Evolutionary conservation across 2,329 filamentous ascomycete species (phyloP).

Genomic region (Fusarium sp.): DNA sequence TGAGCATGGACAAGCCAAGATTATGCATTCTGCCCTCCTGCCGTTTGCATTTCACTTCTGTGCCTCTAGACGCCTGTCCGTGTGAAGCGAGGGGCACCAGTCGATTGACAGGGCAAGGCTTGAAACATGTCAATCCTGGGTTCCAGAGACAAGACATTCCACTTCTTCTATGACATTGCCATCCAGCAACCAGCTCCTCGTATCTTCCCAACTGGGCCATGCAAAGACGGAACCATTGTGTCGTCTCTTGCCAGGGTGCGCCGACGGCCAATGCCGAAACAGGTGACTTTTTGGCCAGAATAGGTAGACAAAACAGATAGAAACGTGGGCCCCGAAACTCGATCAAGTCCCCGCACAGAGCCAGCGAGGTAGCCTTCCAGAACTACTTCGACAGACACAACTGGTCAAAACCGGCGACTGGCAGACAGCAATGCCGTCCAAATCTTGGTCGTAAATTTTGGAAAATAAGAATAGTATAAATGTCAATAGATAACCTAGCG

Average conservation of each 20-base stretch:
- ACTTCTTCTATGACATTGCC: neutral
- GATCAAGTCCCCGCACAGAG: neutral
- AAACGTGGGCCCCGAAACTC: neutral
- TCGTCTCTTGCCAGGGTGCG: neutral
- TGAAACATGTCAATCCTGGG: constrained; percentile 6
- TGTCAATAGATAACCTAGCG: constrained; percentile 56
- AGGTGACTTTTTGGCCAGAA: neutral
- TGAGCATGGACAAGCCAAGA: constrained; percentile 31
- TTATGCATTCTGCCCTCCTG: constrained; percentile 22
- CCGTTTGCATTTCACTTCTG: constrained; percentile 15
- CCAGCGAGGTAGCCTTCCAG: neutral
- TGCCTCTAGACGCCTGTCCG: constrained; percentile 6
- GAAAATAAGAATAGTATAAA: constrained; percentile 52
- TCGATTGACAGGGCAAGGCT: neutral
- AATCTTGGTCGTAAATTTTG: constrained; percentile 44
- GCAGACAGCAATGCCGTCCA: constrained; percentile 21
- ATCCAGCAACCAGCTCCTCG: constrained; percentile 6
- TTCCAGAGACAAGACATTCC: neutral
- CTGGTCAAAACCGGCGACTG: constrained; percentile 7
- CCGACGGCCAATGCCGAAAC: neutral
- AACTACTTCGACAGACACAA: constrained; percentile 5
- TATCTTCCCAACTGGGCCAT: neutral
- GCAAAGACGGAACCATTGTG: neutral
- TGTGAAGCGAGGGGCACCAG: neutral
- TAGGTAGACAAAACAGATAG: neutral